These are phyloP conservation scores for Xylaria acuta DNA, from an alignment of 495 filamentous ascomycete species.

Conservation along the genomic window DNA sequence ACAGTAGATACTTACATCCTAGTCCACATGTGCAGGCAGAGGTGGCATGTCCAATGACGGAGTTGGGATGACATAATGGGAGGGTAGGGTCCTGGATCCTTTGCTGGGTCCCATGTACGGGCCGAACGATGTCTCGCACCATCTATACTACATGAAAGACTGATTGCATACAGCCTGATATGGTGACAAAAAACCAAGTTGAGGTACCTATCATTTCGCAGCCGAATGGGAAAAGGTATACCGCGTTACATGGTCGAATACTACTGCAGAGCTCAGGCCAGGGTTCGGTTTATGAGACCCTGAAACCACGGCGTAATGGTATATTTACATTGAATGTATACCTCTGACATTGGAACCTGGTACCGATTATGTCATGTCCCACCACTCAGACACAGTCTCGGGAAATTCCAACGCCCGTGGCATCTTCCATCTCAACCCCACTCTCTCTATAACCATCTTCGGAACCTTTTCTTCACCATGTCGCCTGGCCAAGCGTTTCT, in stretches of 20 bases:
- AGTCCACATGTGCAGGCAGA: neutral
- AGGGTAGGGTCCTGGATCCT: constrained; percentile 11
- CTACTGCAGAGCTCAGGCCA: neutral
- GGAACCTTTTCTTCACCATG: neutral
- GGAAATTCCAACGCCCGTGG: neutral
- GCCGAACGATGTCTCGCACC: constrained; percentile 9
- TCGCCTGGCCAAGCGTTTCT: neutral
- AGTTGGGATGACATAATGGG: constrained; percentile 20
- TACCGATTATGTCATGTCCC: constrained; percentile 19
- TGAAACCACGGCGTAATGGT: neutral
- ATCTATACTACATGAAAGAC: constrained; percentile 4
- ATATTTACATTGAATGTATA: no score
- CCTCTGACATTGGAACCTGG: no score
- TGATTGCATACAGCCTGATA: constrained; percentile 11
- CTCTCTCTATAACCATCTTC: neutral
- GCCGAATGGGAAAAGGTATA: neutral
- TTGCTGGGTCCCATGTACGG: neutral
- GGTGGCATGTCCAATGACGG: constrained; percentile 22
- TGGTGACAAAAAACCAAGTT: neutral
- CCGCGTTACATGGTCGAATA: neutral
- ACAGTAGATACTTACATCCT: no score
- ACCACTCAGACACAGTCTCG: neutral
- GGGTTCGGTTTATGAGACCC: neutral
- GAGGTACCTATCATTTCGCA: neutral
- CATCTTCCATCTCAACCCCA: neutral